Conservation (phyloP, 1,139 yeast species). For the Nakaseomyces delphensis region DNA sequence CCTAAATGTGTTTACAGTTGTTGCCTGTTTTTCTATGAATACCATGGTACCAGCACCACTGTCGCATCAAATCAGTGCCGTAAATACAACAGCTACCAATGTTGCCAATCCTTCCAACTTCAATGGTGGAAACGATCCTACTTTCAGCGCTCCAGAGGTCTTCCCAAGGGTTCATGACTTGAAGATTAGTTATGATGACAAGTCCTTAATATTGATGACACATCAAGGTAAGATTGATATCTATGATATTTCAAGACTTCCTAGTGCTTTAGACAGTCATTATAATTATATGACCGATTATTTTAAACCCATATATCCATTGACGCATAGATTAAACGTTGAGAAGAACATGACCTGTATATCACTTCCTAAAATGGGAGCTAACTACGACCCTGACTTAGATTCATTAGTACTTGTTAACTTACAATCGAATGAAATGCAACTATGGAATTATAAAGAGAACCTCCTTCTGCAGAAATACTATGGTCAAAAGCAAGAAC, state of each 20-base stretch:
- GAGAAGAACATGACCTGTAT: slow-evolving; percentile 43
- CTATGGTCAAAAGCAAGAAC: slow-evolving; percentile 63
- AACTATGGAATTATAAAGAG: slow-evolving; percentile 59
- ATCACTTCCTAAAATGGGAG: slow-evolving; percentile 31
- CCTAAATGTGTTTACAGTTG: slow-evolving; percentile 31
- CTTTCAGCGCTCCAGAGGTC: slow-evolving; percentile 26
- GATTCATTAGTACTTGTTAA: slow-evolving; percentile 45
- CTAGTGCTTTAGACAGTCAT: not conserved
- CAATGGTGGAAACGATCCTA: slow-evolving; percentile 9
- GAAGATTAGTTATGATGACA: slow-evolving; percentile 58
- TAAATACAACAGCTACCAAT: not conserved
- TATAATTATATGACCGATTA: not conserved
- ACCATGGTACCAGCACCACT: not conserved
- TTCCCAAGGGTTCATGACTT: slow-evolving; percentile 58
- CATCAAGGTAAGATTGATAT: slow-evolving; percentile 45
- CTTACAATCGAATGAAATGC: slow-evolving; percentile 69
- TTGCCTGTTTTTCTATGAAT: slow-evolving; percentile 29
- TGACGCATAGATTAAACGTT: slow-evolving; percentile 25
- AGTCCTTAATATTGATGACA: slow-evolving; percentile 52
- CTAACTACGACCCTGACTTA: slow-evolving; percentile 7
- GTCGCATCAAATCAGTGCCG: not conserved
- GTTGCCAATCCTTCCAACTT: not conserved
- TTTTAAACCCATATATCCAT: slow-evolving; percentile 9
- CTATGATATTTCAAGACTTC: slow-evolving; percentile 18
- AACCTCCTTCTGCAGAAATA: slow-evolving; percentile 49